A percentile compares a stretch with the other conserved stretches of the same genome.
Conservation (phyloP, 768 basidiomycete genomes). For the Mycena alexandri region DNA sequence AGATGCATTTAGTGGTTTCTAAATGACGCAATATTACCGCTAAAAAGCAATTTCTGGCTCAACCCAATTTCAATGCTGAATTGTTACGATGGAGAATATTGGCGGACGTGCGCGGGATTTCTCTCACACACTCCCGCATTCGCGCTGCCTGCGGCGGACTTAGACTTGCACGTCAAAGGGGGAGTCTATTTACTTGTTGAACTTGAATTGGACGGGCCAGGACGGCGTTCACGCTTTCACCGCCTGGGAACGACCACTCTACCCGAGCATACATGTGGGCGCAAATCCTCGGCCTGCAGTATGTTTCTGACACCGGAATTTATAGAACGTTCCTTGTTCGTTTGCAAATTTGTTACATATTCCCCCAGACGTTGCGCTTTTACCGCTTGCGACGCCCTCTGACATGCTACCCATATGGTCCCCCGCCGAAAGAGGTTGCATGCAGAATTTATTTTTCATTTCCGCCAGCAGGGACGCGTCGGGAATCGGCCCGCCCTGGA, state of each 20-base stretch:
- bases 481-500: conserved; percentile 1
- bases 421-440: no score
- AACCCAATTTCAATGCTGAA: background rate
- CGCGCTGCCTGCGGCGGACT: background rate
- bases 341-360: background rate
- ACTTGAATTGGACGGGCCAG: no score
- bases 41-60: background rate
- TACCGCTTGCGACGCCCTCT: no score
- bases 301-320: background rate
- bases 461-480: conserved; percentile 3
- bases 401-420: no score
- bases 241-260: background rate
- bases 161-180: background rate
- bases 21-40: background rate
- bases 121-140: background rate
- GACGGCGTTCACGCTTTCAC: background rate
- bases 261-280: background rate
- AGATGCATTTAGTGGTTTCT: no score
- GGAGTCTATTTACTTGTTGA: background rate
- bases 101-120: background rate
- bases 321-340: conserved; percentile 1
- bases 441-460: no score
- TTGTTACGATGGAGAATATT: background rate
- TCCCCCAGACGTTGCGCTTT: no score
- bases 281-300: conserved; percentile 4